These are phyloP conservation scores for Coemansia furcata DNA, from an alignment of 192 early-diverging fungal species.

Conservation along the genomic window DNA sequence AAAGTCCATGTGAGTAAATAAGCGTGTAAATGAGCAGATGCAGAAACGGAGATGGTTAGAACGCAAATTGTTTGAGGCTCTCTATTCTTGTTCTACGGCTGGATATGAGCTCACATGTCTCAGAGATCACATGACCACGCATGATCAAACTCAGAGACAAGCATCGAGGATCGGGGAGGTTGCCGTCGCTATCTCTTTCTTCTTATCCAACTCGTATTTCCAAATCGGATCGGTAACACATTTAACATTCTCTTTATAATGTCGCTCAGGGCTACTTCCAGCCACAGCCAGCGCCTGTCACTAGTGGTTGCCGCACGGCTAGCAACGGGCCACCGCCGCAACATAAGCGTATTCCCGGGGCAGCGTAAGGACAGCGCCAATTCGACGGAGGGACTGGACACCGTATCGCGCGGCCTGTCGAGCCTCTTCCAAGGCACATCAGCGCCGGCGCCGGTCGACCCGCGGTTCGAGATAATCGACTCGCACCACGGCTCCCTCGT, in stretches of 20 bases:
- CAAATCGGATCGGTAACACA: background rate
- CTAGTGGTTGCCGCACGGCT: background rate
- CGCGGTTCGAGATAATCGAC: conserved; percentile 30
- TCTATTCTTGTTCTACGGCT: no score
- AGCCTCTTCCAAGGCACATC: conserved; percentile 16
- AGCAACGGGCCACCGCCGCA: background rate
- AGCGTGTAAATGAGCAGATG: background rate
- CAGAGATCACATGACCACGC: background rate
- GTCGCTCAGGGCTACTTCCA: background rate
- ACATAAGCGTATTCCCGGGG: conserved; percentile 4
- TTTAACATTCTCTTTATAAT: background rate
- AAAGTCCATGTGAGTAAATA: conserved; percentile 5
- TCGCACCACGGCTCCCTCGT: conserved; percentile 23
- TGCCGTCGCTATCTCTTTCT: background rate
- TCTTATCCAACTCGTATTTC: background rate
- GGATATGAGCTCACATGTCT: background rate
- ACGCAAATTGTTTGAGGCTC: no score
- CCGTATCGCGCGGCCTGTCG: conserved; percentile 10
- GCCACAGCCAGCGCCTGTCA: background rate
- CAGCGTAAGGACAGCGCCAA: background rate
- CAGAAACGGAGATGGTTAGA: background rate
- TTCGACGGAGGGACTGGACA: background rate
- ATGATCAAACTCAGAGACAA: background rate
- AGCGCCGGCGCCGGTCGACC: conserved; percentile 32
- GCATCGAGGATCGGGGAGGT: no score